These are phyloP conservation scores for Pythium oligandrum DNA, from an alignment of 352 stramenopile species.

Conservation along the genomic window DNA sequence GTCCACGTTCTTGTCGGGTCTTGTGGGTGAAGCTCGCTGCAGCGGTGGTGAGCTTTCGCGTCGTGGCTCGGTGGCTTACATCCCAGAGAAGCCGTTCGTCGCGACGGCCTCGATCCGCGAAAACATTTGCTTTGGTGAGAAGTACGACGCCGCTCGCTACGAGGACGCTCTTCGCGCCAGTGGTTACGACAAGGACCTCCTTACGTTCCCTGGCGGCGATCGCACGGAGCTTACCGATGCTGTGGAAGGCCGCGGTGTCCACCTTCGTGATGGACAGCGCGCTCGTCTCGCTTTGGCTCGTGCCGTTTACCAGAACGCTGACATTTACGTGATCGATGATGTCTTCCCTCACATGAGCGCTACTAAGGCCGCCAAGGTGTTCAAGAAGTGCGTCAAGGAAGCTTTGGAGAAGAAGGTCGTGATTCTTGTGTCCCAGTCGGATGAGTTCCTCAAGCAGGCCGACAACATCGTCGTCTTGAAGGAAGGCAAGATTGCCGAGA, in stretches of 20 bases:
- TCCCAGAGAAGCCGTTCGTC: slow-evolving; percentile 49
- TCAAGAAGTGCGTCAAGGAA: slow-evolving; percentile 90
- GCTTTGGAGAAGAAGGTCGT: slow-evolving; percentile 86
- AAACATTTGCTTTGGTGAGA: slow-evolving; percentile 43
- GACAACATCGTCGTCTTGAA: slow-evolving; percentile 56
- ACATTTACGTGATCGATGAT: slow-evolving; percentile 98
- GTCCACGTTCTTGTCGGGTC: slow-evolving; percentile 45
- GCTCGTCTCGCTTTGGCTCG: slow-evolving; percentile 90
- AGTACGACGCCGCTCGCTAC: slow-evolving; percentile 33
- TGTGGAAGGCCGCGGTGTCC: slow-evolving; percentile 87
- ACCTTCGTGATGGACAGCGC: slow-evolving; percentile 95
- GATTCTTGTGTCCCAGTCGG: slow-evolving; percentile 90
- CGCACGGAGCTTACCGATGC: slow-evolving; percentile 95
- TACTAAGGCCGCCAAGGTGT: slow-evolving; percentile 94
- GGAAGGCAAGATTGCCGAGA: slow-evolving; percentile 49
- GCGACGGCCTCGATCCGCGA: slow-evolving; percentile 44
- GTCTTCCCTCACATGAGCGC: slow-evolving; percentile 95
- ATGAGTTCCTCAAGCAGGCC: slow-evolving; percentile 77
- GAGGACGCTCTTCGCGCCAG: slow-evolving; percentile 52
- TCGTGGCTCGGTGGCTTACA: slow-evolving; percentile 43
- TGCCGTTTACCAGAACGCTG: slow-evolving; percentile 90
- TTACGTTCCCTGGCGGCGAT: slow-evolving; percentile 90
- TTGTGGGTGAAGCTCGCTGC: slow-evolving; percentile 36
- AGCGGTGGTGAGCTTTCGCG: slow-evolving; percentile 18
- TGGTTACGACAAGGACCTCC: slow-evolving; percentile 81